These are phyloP conservation scores for Apiotrichum siamense DNA, from an alignment of 1,284 basidiomycete genomes.

Conservation along the genomic window DNA sequence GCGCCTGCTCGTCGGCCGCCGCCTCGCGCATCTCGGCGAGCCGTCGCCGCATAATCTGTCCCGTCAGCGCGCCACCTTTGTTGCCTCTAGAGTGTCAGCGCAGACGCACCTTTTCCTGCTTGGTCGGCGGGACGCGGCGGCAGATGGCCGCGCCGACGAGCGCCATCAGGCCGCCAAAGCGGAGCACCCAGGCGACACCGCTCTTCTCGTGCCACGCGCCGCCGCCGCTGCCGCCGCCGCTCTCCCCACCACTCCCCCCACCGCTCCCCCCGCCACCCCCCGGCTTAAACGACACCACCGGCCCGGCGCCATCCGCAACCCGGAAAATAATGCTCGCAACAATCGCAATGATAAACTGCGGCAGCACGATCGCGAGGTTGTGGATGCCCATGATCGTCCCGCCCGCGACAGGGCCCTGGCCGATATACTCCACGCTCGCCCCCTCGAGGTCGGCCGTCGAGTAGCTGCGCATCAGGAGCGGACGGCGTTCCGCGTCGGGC, in stretches of 20 bases:
- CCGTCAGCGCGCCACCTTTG: no score
- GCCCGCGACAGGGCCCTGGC: slow-evolving; percentile 64
- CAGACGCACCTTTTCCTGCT: slow-evolving; percentile 64
- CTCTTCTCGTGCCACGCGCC: slow-evolving; percentile 60
- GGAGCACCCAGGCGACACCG: slow-evolving; percentile 86
- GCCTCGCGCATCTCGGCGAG: slow-evolving; percentile 69
- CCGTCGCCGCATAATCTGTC: slow-evolving; percentile 66
- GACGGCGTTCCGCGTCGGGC: slow-evolving; percentile 1
- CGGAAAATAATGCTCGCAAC: slow-evolving; percentile 82
- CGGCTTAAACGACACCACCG: neutral
- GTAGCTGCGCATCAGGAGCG: slow-evolving; percentile 54
- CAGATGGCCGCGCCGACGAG: slow-evolving; percentile 68
- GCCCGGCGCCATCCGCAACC: slow-evolving; percentile 55
- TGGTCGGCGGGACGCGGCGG: slow-evolving; percentile 74
- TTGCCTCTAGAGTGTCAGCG: no score
- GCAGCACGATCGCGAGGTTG: slow-evolving; percentile 87
- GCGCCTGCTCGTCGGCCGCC: neutral
- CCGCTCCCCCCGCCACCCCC: no score
- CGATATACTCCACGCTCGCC: slow-evolving; percentile 49
- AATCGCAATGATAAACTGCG: slow-evolving; percentile 85
- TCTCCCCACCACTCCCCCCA: no score
- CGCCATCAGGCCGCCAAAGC: slow-evolving; percentile 82
- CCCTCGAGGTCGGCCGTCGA: slow-evolving; percentile 54
- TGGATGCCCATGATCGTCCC: slow-evolving; percentile 93
- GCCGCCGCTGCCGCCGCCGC: no score